Evolutionary conservation across 306 rosid genomes (phyloP), one percentile per base, ranked within the genome.

Genomic region (Dicorynia guianensis): DNA sequence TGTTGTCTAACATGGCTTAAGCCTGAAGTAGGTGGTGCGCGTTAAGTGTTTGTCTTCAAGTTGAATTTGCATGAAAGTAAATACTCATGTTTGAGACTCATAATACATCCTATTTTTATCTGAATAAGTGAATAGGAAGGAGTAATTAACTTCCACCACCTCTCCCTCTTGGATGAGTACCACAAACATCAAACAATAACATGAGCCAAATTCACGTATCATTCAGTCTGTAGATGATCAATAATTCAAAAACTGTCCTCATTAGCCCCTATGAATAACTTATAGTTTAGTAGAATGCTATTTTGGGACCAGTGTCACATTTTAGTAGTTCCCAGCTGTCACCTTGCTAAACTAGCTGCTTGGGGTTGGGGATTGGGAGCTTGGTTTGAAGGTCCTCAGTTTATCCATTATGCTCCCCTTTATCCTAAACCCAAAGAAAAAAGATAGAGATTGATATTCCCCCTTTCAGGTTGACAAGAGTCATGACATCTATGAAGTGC

Each of bases 401-500:
- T 71, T 71, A 54, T 7, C 58, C 56, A 57, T 54, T 72, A 6
- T 52, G 40, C 71, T 36, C 73, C 56, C 58, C 52, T 50, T 35
- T 50, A 67, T 48, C 15, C 52, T 6, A 2, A 6, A 40, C 0
- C 5, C 18, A 25, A 20, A 1, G 10, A 20, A 25, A 38, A 46
- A 19, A 55, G 33, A 25, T 11, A 10, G 40, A 58, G 33, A 58
- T 47, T 66, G 20, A 66, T 46, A 4, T 14, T 13, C 40, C 43
- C 43, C 67, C 69, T 81, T 54, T 81, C 88, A 91, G 96, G 82
- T 48, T 72, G 79, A 76, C 70, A 78, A 59, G 71, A 68, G 55
- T 48, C 82, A 74, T 82, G 85, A 79, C 60, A 77, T 81, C 71
- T 65, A 67, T 76, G 76, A 82, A 74, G 77, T 75, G 48, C 64